Conservation (phyloP, 805 yeast genomes). For the Jamesozyma jinghongensis region DNA sequence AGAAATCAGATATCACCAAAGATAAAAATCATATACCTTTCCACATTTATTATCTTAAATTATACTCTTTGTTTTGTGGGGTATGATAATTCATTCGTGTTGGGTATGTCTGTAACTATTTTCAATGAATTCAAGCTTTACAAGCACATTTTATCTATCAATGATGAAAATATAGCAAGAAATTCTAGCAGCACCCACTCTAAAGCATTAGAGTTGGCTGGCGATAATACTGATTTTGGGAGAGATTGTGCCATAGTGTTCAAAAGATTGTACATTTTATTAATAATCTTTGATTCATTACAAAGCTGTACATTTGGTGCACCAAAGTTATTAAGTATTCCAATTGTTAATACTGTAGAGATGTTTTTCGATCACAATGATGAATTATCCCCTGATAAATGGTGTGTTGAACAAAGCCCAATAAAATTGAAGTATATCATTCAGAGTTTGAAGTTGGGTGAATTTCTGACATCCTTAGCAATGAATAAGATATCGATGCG, state of each 20-base stretch:
- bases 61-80: slow-evolving; percentile 54
- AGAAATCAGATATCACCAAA: slow-evolving; percentile 24
- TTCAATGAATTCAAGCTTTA: slow-evolving; percentile 50
- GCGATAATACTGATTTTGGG: slow-evolving; percentile 22
- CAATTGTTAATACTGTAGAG: slow-evolving; percentile 14
- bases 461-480: slow-evolving; percentile 17
- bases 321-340: slow-evolving; percentile 29
- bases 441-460: slow-evolving; percentile 22
- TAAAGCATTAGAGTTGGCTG: slow-evolving; percentile 1
- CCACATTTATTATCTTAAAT: slow-evolving; percentile 39
- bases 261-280: slow-evolving; percentile 39
- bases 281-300: slow-evolving; percentile 43
- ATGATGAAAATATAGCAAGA: neutral
- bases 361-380: slow-evolving; percentile 9
- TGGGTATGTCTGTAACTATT: slow-evolving; percentile 44
- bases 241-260: slow-evolving; percentile 28
- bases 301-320: slow-evolving; percentile 46
- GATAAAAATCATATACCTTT: slow-evolving; percentile 29
- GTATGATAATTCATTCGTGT: slow-evolving; percentile 47
- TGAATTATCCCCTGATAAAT: slow-evolving; percentile 6
- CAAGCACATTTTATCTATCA: slow-evolving; percentile 27
- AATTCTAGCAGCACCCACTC: neutral
- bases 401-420: slow-evolving; percentile 25
- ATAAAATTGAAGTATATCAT: slow-evolving; percentile 14
- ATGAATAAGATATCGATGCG: slow-evolving; percentile 20